phyloP scores from a whole-genome alignment of 306 rosid genomes.

The Begonia fuchsioides region DNA sequence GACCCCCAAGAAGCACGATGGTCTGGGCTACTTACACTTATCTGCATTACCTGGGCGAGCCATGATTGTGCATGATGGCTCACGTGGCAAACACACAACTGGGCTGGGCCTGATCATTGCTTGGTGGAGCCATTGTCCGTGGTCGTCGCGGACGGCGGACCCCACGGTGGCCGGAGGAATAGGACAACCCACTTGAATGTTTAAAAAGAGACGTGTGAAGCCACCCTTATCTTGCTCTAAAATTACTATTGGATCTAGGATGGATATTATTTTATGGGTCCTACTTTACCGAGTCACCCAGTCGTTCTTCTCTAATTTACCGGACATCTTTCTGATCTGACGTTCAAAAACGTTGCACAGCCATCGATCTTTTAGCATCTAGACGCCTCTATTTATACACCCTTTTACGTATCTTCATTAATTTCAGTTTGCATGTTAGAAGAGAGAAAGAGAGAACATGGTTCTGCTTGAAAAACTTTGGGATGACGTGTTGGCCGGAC shows the following conservation, averaged over 20 bases:
- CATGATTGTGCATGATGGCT: no score
- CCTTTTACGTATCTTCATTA: no score
- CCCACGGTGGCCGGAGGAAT: slow-evolving; percentile 13
- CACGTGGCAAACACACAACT: no score
- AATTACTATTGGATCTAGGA: not conserved
- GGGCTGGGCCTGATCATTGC: no score
- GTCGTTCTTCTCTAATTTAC: slow-evolving; percentile 34
- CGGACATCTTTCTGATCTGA: no score
- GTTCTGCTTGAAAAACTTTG: slow-evolving; percentile 71
- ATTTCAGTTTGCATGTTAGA: no score
- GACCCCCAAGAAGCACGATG: no score
- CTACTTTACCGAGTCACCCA: slow-evolving; percentile 17
- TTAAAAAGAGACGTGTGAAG: slow-evolving; percentile 6
- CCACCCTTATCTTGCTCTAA: not conserved
- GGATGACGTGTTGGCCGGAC: slow-evolving; percentile 80
- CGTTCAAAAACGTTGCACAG: no score
- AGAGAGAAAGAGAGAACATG: slow-evolving; percentile 6
- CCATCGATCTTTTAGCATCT: no score
- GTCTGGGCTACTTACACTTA: no score
- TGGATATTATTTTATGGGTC: slow-evolving; percentile 24
- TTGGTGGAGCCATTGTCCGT: not conserved
- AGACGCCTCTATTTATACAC: no score
- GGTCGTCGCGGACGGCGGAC: not conserved
- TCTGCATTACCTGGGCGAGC: no score
- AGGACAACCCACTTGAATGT: slow-evolving; percentile 15